Evolutionary conservation across 345 rosid species (phyloP).

Genomic region (Salix purpurea): DNA sequence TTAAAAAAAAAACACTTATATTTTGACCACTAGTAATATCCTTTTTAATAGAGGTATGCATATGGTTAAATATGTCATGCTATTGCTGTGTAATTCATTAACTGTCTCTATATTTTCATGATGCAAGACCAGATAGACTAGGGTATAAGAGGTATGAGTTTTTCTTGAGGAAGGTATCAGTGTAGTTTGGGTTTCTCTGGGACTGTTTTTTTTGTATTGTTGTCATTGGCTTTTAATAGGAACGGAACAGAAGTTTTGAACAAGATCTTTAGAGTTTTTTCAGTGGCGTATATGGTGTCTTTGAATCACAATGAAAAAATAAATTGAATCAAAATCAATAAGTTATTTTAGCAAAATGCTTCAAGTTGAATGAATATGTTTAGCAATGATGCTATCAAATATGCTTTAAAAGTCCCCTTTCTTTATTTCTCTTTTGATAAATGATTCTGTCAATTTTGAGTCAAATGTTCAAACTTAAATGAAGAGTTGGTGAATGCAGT

Average conservation of each 20-base stretch:
- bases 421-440: not conserved
- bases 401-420: not conserved
- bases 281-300: not conserved
- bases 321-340: not conserved
- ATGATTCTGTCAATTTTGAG: not conserved
- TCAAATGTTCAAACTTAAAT: no score
- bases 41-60: not conserved
- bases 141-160: not conserved
- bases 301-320: not conserved
- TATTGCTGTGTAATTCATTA: not conserved
- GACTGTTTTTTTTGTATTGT: not conserved
- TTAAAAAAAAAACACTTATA: not conserved
- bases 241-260: not conserved
- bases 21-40: not conserved
- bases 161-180: not conserved
- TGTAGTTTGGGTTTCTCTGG: not conserved
- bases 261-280: not conserved
- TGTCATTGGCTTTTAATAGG: not conserved
- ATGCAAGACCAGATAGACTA: not conserved
- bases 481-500: no score
- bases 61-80: not conserved
- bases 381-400: not conserved
- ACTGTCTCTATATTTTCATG: not conserved
- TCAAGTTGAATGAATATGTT: not conserved
- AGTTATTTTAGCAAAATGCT: not conserved